Evolutionary conservation across 345 rosid species (phyloP), one percentile per base, ranked within the genome.

Genomic region (Aurinia saxatilis): DNA sequence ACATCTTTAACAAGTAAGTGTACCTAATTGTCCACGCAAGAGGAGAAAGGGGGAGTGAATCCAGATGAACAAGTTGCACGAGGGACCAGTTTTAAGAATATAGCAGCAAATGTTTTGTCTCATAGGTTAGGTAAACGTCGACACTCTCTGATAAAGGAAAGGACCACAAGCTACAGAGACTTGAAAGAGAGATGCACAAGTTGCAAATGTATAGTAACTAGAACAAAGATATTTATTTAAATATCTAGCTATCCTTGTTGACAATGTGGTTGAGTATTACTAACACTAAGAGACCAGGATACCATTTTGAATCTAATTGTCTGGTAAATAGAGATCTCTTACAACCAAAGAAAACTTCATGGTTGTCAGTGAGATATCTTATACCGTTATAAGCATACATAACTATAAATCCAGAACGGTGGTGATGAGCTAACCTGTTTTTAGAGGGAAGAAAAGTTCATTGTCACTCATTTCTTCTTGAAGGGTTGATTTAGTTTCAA

Each of bases 401-500:
- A 44, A 46, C 55, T 55, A 30, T 8, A 25, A 38, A 59, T 16
- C 9, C 19, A 65, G 16, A 14, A 27, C 5, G 30, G 30, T 27
- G 30, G 30, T 27, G 30, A 8, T 30, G 21, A 10, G 47, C 54
- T 62, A 16, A 34, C 56, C 56, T 63, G 25, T 40, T 50, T 53
- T 54, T 61, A 77, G 23, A 38, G 40, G 5, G 30, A 5, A 27
- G 30, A 27, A 5, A 27, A 27, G 5, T 38, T 63, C 18, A 46
- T 57, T 21, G 63, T 51, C 76, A 61, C 40, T 48, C 70, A 18
- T 54, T 77, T 73, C 74, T 82, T 51, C 74, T 82, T 51, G 76
- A 80, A 83, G 64, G 16, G 77, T 81, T 33, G 90, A 86, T 66
- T 85, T 84, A 60, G 80, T 79, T 39, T 88, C 15, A 87, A 84